Evolutionary conservation across 1,139 yeast species (phyloP), one percentile per base, ranked within the genome.

Genomic region (Protomyces gravidus): DNA sequence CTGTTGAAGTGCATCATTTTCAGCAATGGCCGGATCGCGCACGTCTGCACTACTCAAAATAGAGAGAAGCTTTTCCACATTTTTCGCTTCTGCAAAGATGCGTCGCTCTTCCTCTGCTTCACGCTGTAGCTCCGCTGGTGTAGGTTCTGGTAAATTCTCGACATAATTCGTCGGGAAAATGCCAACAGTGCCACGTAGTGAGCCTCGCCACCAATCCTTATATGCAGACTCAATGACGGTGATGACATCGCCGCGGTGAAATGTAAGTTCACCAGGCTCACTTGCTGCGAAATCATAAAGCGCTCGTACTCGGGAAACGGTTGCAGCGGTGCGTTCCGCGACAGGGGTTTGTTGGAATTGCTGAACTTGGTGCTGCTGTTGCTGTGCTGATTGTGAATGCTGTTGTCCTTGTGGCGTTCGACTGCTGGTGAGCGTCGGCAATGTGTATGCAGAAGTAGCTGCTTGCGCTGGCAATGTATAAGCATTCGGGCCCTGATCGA

Each of bases 181-280:
- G 28, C 98, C 98, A 50, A 83, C 77, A 61, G 78, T 79, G 0
- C 97, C 97, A 61, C 81, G 78, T 56, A 90, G 74, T 3, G 92
- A 82, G 3, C 98, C 98, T 66, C 89, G 79, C 86, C 97, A 88
- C 98, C 98, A 92, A 70, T 92, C 97, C 63, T 89, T 79, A 71
- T 89, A 89, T 5, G 87, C 95, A 17, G 87, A 80, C 68, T 89
- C 97, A 52, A 90, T 78, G 0, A 92, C 96, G 0, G 86, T 85
- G 53, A 92, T 90, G 40, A 75, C 62, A 65, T 72, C 73, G 53
- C 77, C 75, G 61, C 69, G 61, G 63, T 69, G 66, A 67, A 76
- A 76, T 7, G 76, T 69, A 50, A 76, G 67, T 65, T 76, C 79
- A n/a, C 76, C 76, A 13, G 73, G 72, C 60, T 76, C 79, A 53